phyloP scores from a whole-genome alignment of 192 early-diverging fungal genomes.

The Backusella psychrophila region DNA sequence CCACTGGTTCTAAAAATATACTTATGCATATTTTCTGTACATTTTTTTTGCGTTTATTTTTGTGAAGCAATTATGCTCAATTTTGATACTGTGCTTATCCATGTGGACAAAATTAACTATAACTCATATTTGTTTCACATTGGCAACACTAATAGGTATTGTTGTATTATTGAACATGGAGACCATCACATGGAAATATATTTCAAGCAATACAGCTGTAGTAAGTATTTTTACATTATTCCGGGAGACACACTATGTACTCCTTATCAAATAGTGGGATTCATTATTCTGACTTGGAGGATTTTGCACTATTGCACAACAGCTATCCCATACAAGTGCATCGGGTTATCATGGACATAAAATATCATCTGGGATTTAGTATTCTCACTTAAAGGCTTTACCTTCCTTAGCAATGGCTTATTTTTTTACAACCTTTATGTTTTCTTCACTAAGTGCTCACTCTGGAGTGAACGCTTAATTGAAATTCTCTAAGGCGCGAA shows the following conservation, averaged over 20 bases:
- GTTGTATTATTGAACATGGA: constrained; percentile 51
- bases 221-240: constrained; percentile 7
- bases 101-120: constrained; percentile 59
- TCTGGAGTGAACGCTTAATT: constrained; percentile 54
- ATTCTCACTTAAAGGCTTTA: constrained; percentile 22
- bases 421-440: constrained; percentile 68
- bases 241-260: not conserved
- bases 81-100: constrained; percentile 51
- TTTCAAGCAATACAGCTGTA: constrained; percentile 60
- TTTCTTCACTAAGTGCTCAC: constrained; percentile 71
- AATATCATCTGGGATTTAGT: constrained; percentile 38
- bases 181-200: constrained; percentile 61
- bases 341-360: constrained; percentile 58
- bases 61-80: constrained; percentile 38
- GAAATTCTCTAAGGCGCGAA: constrained; percentile 72
- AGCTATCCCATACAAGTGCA: constrained; percentile 60
- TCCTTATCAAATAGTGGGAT: constrained; percentile 56
- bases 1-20: not conserved
- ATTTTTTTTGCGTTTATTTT: not conserved
- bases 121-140: constrained; percentile 58
- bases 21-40: not conserved
- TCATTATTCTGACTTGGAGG: constrained; percentile 77
- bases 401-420: constrained; percentile 56
- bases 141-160: constrained; percentile 65
- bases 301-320: constrained; percentile 72